Evolutionary conservation across 805 yeast species (phyloP), one percentile per base, ranked within the genome.

Genomic region (baker's yeast (Saccharomyces cerevisiae)): DNA sequence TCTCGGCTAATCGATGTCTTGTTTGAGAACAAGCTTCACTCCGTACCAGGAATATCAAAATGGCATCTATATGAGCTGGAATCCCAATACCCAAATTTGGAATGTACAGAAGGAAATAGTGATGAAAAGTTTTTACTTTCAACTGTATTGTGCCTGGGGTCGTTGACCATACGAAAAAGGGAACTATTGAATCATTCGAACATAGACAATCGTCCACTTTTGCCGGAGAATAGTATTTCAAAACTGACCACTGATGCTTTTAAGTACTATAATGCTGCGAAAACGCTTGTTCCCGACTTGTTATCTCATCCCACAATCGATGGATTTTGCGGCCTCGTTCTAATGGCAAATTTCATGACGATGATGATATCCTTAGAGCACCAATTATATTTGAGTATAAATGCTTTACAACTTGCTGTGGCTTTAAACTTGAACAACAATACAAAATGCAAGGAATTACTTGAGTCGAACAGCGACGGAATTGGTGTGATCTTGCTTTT

Each of bases 311-410:
- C 54, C 4, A n/a, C 50, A 10, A 17, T 52, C 6, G 51, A 52
- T 21, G 47, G 51, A 4, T 52, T 52, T 48, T 52, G 54, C 30
- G 51, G 54, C 11, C 47, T 52, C 24, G 54, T 48, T 9, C 14
- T 52, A 24, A 52, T 52, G 51, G 46, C 54, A 6, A 52, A 48
- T 27, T 52, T 47, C 14, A 52, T 52, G 51, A 52, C 51, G 17
- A 47, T 52, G 11, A 52, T 52, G 54, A 47, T 48, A 22, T 41
- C 54, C 14, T 31, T 52, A 27, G 51, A 52, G 26, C 51, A 48
- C 14, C 54, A 52, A 47, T 21, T 47, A 17, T 47, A 48, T 9
- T 32, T 52, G 29, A 31, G 51, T 41, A 47, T 29, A 14, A 52
- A 48, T 32, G 51, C 51, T 14, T 46, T 52, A 22, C 51, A 52